phyloP scores from a whole-genome alignment of 495 filamentous ascomycete species.

The Penicillium ucsense region DNA sequence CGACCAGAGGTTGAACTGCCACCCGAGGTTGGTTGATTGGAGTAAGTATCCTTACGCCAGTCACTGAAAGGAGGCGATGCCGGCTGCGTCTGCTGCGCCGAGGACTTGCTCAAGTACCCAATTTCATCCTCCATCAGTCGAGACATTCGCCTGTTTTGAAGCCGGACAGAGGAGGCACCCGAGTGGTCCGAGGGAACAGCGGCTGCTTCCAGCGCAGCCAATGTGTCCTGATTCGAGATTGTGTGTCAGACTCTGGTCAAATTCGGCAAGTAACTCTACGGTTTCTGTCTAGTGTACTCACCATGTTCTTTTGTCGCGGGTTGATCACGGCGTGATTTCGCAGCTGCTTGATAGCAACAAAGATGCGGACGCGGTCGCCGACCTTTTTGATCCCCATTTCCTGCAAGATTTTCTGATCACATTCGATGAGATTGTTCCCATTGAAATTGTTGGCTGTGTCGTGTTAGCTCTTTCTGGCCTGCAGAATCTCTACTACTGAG shows the following conservation, averaged over 20 bases:
- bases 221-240: constrained; percentile 23
- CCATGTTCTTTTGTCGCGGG: constrained; percentile 78
- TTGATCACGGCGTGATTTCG: constrained; percentile 75
- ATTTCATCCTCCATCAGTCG: constrained; percentile 44
- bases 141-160: constrained; percentile 64
- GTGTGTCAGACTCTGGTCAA: no score
- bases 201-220: constrained; percentile 34
- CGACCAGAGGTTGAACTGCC: constrained; percentile 34
- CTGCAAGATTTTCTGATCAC: constrained; percentile 91
- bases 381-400: constrained; percentile 99
- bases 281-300: constrained; percentile 28
- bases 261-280: no score
- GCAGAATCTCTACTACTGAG: background rate
- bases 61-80: constrained; percentile 54
- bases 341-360: constrained; percentile 85
- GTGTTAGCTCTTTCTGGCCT: background rate
- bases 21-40: constrained; percentile 38
- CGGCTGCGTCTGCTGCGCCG: constrained; percentile 64
- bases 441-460: constrained; percentile 78
- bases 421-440: constrained; percentile 90
- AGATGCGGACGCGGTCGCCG: constrained; percentile 91
- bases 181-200: constrained; percentile 60
- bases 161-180: constrained; percentile 44
- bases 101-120: constrained; percentile 35
- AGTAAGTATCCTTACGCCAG: constrained; percentile 46